Evolutionary conservation across 768 basidiomycete species (phyloP).

Genomic region (Strobilomyces dryophilus): DNA sequence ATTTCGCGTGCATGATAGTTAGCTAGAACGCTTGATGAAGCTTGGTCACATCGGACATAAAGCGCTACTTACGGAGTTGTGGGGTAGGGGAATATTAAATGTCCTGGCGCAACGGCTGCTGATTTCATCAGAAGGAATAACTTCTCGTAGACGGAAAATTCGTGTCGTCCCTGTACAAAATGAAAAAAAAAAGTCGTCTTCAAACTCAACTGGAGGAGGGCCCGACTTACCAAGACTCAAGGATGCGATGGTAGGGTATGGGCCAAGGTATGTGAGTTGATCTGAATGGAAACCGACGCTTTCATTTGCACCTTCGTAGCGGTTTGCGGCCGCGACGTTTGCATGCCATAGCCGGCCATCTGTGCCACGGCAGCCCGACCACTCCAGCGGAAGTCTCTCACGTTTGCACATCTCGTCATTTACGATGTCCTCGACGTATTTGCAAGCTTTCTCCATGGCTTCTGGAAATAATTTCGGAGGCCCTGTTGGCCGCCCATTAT

Average conservation of each 20-base stretch:
- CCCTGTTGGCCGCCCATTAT: constrained; percentile 66
- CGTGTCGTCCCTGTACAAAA: constrained; percentile 54
- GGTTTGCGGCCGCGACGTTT: constrained; percentile 83
- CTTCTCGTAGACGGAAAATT: constrained; percentile 72
- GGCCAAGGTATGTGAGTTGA: constrained; percentile 76
- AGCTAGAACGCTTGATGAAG: constrained; percentile 39
- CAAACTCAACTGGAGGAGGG: not conserved
- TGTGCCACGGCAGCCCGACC: constrained; percentile 38
- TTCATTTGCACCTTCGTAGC: constrained; percentile 79
- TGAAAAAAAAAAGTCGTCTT: not conserved
- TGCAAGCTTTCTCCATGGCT: constrained; percentile 77
- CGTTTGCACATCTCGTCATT: constrained; percentile 66
- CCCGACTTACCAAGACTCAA: constrained; percentile 61
- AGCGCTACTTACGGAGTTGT: constrained; percentile 62
- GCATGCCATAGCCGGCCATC: constrained; percentile 55
- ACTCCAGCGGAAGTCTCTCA: constrained; percentile 61
- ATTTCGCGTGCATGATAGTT: constrained; percentile 83
- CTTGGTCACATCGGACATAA: not conserved
- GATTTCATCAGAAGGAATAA: constrained; percentile 60
- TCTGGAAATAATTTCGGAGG: constrained; percentile 55
- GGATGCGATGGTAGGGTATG: constrained; percentile 83
- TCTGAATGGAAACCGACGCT: constrained; percentile 82
- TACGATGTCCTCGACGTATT: constrained; percentile 63
- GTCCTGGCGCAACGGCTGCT: constrained; percentile 60
- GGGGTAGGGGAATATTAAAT: constrained; percentile 69